Base-by-base conservation (phyloP, 352 stramenopile genomes). In the Phytophthora kernoviae region DNA sequence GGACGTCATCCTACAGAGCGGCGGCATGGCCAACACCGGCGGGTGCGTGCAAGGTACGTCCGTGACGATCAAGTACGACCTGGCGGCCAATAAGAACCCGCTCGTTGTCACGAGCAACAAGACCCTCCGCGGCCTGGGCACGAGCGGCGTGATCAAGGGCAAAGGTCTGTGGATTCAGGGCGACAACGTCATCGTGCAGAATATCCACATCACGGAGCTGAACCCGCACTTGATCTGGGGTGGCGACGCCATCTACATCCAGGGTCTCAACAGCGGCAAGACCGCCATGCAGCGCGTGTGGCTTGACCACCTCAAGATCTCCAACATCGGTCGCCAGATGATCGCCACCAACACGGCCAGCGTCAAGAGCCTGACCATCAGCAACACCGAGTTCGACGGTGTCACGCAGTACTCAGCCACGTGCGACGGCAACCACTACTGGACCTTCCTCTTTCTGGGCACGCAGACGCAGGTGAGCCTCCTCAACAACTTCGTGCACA, bases 1-100 rank as follows among this genome's bases (percentile, higher is more conserved):
- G 37, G 70, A 87, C 11, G 70, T 81, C 40, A 87, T 87, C 45
- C 54, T 87, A 20, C 68, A 81, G 54, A 70, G 56, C n/a, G 75
- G 75, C 17, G 70, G 67, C 41, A 84, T 75, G 60, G 51, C 54
- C 49, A 80, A 71, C 54, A 79, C 68, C 0, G 67, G 74, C 17
- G 74, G 74, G 11, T 79, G 68, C 47, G 49, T 47, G 7, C 54
- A 81, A 12, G 70, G 72, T 30, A 62, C 45, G 5, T 41, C 41
- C 15, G 67, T 83, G 21, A 65, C 54, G 12, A 9, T 68, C 54
- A 54, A 41, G 30, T 73, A 73, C 48, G 64, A 73, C 33, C 32
- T 59, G 3, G 64, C 65, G 2, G 60, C 46, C 30, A 54, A 17
- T 24, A 45, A 37, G n/a, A 62, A 60, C 37, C 54, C 55, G 30